Evolutionary conservation across 2,329 filamentous ascomycete genomes (phyloP).

Genomic region (Tolypocladium inflatum): DNA sequence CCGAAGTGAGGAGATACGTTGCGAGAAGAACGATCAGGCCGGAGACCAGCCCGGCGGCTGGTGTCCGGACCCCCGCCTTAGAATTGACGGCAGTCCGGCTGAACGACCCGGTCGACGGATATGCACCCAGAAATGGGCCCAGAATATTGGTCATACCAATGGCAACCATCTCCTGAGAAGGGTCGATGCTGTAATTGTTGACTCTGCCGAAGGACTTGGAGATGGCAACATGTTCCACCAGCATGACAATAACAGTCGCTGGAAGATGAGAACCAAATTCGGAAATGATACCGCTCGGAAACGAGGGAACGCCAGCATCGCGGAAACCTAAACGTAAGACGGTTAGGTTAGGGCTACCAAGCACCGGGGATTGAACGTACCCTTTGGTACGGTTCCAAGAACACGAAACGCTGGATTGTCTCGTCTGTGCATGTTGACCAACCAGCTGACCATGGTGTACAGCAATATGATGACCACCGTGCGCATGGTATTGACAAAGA

Average conservation of each 20-base stretch:
- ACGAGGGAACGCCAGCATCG: conserved; percentile 61
- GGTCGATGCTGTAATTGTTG: conserved; percentile 93
- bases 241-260: conserved; percentile 80
- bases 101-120: conserved; percentile 91
- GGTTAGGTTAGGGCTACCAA: neutral
- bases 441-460: conserved; percentile 84
- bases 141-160: conserved; percentile 87
- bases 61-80: conserved; percentile 88
- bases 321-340: conserved; percentile 52
- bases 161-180: conserved; percentile 90
- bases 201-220: conserved; percentile 93
- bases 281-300: conserved; percentile 57
- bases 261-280: conserved; percentile 67
- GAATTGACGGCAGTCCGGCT: conserved; percentile 95
- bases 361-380: conserved; percentile 9
- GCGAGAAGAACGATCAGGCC: conserved; percentile 78
- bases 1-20: conserved; percentile 75
- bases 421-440: conserved; percentile 63
- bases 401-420: conserved; percentile 62
- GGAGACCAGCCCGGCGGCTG: conserved; percentile 82
- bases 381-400: conserved; percentile 68
- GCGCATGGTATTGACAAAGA: conserved; percentile 85
- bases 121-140: conserved; percentile 84
- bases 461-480: conserved; percentile 87
- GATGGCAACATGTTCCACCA: conserved; percentile 96